Percentiles rank a stretch among this genome's conserved stretches.
Conservation (phyloP, 2,329 filamentous ascomycete species). For the Microcyclospora pomicola region DNA sequence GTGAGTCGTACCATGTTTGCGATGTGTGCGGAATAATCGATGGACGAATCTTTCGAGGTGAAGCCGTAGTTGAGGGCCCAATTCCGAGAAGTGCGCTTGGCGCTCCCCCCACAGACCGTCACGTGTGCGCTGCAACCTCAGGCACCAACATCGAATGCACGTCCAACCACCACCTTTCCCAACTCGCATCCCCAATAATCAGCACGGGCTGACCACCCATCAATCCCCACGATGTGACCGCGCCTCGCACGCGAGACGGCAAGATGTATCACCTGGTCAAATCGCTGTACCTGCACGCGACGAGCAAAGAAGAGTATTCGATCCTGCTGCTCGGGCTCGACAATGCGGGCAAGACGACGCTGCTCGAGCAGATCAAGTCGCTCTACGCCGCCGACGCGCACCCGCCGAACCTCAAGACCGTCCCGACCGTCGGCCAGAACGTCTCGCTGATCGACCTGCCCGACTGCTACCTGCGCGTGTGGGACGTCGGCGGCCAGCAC, state of each 20-base stretch:
- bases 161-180: no score
- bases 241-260: not conserved
- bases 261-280: constrained; percentile 92
- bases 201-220: no score
- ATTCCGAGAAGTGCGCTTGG: no score
- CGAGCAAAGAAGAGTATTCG: constrained; percentile 98
- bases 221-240: no score
- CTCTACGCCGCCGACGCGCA: constrained; percentile 55
- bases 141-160: no score
- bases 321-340: constrained; percentile 93
- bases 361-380: constrained; percentile 90
- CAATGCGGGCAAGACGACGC: constrained; percentile 96
- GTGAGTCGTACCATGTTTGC: not conserved
- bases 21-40: not conserved
- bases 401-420: constrained; percentile 63
- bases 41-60: not conserved
- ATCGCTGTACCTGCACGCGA: constrained; percentile 85
- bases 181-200: no score
- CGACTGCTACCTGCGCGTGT: constrained; percentile 95
- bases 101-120: no score
- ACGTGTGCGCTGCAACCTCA: no score
- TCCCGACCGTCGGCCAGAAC: constrained; percentile 94
- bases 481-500: constrained; percentile 94
- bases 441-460: constrained; percentile 81
- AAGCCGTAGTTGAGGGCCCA: not conserved